Conservation (phyloP, 164 flowering plant genomes). For the Macadamia tetraphylla region DNA sequence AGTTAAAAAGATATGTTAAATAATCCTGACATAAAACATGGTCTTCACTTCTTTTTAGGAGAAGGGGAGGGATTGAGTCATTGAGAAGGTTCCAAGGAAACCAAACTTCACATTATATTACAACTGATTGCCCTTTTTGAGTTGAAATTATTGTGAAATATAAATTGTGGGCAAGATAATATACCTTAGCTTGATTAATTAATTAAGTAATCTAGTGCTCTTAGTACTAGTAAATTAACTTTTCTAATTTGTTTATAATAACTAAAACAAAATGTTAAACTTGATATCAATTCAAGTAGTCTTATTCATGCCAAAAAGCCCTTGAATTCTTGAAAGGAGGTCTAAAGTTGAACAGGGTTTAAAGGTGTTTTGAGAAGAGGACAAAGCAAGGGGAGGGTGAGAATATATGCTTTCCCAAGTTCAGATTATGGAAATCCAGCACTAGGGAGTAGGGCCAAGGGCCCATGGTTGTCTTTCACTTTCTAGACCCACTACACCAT, state of each 20-base stretch:
- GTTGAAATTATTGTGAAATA: not conserved
- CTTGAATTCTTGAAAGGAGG: constrained; percentile 30
- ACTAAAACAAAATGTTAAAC: not conserved
- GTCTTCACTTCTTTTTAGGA: not conserved
- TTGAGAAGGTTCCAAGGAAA: constrained; percentile 3
- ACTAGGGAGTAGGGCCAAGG: constrained; percentile 15
- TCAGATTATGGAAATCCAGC: constrained; percentile 19
- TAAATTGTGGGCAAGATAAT: too few relatives aligned
- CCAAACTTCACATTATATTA: too few relatives aligned
- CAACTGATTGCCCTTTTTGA: too few relatives aligned
- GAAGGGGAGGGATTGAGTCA: not conserved
- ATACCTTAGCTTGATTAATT: not conserved
- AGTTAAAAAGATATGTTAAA: not conserved
- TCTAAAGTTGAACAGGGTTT: constrained; percentile 18
- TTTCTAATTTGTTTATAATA: not conserved
- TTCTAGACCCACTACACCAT: constrained; percentile 14
- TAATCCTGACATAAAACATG: not conserved
- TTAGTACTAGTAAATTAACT: not conserved
- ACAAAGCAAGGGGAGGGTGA: constrained; percentile 20
- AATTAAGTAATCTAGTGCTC: not conserved
- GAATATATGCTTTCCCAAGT: constrained; percentile 34
- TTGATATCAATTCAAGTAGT: constrained; percentile 4
- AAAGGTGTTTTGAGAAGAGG: constrained; percentile 28
- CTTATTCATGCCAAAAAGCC: constrained; percentile 10
- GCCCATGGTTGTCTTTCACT: constrained; percentile 3